Percentiles rank a stretch among this genome's conserved stretches.
These are phyloP conservation scores for Stephania cephalantha DNA, from an alignment of 164 flowering plant species.

Conservation along the genomic window DNA sequence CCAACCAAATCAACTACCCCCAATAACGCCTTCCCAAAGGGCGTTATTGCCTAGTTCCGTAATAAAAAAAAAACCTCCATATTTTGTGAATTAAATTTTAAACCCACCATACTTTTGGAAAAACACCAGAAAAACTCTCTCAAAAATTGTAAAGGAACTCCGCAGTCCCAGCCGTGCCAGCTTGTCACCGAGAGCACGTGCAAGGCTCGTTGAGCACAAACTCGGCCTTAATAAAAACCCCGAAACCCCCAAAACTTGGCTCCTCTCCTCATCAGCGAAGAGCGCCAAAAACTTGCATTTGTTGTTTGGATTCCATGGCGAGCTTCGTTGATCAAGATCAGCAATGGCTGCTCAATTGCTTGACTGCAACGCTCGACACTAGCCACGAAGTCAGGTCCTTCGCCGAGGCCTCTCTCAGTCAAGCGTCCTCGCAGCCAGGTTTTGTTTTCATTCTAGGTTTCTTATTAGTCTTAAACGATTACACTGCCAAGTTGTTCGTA, in stretches of 20 bases:
- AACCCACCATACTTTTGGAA: no score
- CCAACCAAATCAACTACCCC: no score
- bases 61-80: no score
- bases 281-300: not conserved
- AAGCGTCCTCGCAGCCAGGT: constrained; percentile 92
- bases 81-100: no score
- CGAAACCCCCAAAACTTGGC: not conserved
- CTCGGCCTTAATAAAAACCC: not conserved
- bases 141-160: no score
- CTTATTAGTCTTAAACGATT: not conserved
- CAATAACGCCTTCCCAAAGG: no score
- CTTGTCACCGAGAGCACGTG: no score
- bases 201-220: not conserved
- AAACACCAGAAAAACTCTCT: no score
- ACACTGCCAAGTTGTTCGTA: not conserved
- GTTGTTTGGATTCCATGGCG: constrained; percentile 4
- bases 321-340: constrained; percentile 59
- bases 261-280: not conserved
- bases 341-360: constrained; percentile 85
- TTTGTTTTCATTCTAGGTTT: not conserved
- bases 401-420: constrained; percentile 80
- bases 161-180: no score
- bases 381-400: constrained; percentile 70
- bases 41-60: no score
- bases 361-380: constrained; percentile 79